Percentiles rank a stretch among this genome's conserved stretches.
Conservation (phyloP, 2,329 filamentous ascomycete genomes). For the Podosphaera fusca region DNA sequence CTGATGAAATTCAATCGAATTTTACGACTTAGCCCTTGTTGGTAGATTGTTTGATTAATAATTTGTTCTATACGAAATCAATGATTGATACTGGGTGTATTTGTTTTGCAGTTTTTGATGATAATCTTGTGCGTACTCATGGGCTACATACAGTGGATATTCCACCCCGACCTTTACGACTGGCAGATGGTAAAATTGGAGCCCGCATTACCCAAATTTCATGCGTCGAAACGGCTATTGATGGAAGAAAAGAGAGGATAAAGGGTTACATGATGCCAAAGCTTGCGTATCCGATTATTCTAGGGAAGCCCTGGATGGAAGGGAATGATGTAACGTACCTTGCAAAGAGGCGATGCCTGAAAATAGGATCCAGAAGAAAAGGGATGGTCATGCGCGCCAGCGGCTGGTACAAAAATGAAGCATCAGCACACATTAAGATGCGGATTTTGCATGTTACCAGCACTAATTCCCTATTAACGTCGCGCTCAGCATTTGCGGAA, state of each 20-base stretch:
- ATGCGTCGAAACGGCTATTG: not conserved
- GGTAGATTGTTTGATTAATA: too few species aligned
- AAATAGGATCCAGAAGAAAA: not conserved
- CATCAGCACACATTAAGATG: too few species aligned
- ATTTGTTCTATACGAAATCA: too few species aligned
- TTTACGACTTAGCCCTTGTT: not conserved
- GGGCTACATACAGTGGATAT: not conserved
- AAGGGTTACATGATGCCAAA: not conserved
- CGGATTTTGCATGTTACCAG: too few species aligned
- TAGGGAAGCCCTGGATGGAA: not conserved
- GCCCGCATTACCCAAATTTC: not conserved
- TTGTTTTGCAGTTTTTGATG: too few species aligned
- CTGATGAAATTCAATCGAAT: not conserved
- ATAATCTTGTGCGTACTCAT: not conserved
- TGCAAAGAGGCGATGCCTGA: not conserved
- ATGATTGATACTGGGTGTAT: too few species aligned
- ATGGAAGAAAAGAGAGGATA: not conserved
- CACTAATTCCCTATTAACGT: too few species aligned
- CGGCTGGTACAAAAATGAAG: too few species aligned
- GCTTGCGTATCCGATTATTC: not conserved
- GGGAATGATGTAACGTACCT: not conserved
- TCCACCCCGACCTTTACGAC: not conserved
- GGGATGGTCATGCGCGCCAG: not conserved
- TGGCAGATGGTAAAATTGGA: not conserved
- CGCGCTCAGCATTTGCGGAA: too few species aligned